Conservation (phyloP, 2,329 filamentous ascomycete species). For the Aureobasidium lini region DNA sequence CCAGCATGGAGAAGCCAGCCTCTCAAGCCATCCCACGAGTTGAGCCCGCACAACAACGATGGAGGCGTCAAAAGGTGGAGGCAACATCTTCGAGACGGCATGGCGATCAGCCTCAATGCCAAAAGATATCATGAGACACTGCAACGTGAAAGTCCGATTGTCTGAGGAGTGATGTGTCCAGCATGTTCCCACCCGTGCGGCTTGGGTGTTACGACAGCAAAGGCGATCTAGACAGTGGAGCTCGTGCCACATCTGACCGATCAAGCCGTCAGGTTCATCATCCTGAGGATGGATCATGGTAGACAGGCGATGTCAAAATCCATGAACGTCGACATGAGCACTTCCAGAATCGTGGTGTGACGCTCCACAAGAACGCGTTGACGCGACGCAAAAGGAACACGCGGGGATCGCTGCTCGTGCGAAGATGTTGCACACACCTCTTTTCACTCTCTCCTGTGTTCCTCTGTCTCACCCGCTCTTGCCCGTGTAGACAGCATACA, state of each 20-base stretch:
- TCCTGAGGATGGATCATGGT: neutral
- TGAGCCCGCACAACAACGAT: neutral
- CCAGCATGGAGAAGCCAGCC: neutral
- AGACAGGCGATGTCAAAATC: no score
- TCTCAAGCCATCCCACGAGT: neutral
- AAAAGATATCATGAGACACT: neutral
- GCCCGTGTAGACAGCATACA: no score
- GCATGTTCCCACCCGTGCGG: neutral
- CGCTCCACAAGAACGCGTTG: no score
- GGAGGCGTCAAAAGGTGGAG: neutral
- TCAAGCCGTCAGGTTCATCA: neutral
- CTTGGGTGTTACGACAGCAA: slow-evolving; percentile 5
- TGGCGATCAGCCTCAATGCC: neutral
- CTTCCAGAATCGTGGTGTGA: no score
- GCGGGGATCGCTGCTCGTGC: no score
- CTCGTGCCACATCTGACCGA: neutral
- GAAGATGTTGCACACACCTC: no score
- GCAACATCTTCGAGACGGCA: neutral
- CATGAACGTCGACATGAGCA: no score
- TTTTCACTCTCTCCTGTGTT: no score
- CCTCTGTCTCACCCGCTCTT: no score
- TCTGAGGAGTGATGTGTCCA: neutral
- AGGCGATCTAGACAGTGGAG: neutral
- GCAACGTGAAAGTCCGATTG: neutral
- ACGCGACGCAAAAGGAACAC: no score